phyloP scores from a whole-genome alignment of 371 early-diverging fungal species.

The Rhizopus stolonifer region DNA sequence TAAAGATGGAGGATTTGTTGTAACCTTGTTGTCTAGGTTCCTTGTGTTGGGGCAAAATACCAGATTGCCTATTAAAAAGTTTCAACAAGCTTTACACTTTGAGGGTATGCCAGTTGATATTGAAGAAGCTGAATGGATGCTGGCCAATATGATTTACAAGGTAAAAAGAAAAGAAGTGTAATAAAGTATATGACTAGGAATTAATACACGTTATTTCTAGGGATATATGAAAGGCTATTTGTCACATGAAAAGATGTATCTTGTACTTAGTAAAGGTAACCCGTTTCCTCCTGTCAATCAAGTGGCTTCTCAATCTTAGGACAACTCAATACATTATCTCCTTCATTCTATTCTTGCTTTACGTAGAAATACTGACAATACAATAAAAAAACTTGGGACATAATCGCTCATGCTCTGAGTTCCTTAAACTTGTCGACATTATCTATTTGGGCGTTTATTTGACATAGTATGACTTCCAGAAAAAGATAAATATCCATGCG shows the following conservation, averaged over 20 bases:
- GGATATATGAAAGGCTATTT: conserved; percentile 87
- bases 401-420: too few relatives aligned
- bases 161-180: too few relatives aligned
- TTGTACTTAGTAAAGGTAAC: conserved; percentile 74
- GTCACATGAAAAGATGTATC: conserved; percentile 72
- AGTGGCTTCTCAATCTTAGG: conserved; percentile 17
- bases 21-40: conserved; percentile 43
- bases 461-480: too few relatives aligned
- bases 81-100: conserved; percentile 56
- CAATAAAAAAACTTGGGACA: too few relatives aligned
- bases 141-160: conserved; percentile 79
- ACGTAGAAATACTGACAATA: too few relatives aligned
- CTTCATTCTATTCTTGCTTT: too few relatives aligned
- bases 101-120: conserved; percentile 43
- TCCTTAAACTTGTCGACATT: too few relatives aligned
- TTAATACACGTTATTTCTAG: too few relatives aligned
- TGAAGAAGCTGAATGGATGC: conserved; percentile 56
- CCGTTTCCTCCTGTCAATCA: conserved; percentile 69
- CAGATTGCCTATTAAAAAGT: conserved; percentile 53
- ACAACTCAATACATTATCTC: background rate
- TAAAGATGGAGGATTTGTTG: background rate
- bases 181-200: too few relatives aligned
- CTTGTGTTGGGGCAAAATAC: conserved; percentile 43
- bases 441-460: too few relatives aligned
- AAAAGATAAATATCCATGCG: too few relatives aligned